A percentile compares a stretch with the other conserved stretches of the same genome.
phyloP scores from a whole-genome alignment of 805 yeast species.

The Ascoidea asiatica region DNA sequence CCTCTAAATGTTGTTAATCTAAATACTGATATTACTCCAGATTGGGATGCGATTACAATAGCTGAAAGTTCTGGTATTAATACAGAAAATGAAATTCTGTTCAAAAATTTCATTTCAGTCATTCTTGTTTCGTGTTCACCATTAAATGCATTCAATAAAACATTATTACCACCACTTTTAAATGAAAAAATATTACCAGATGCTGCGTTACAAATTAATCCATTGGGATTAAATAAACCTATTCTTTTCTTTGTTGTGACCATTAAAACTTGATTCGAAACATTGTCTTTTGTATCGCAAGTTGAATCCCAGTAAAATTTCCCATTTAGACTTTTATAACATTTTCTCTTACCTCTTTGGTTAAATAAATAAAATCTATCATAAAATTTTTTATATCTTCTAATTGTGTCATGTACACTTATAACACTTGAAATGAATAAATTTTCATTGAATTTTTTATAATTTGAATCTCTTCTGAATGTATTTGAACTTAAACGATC shows the following conservation, averaged over 20 bases:
- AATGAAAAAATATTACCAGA: constrained; percentile 28
- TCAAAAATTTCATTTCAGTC: constrained; percentile 2
- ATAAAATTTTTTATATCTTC: constrained; percentile 16
- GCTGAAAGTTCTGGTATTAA: constrained; percentile 20
- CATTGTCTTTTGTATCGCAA: constrained; percentile 9
- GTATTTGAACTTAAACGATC: background rate
- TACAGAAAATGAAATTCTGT: constrained; percentile 17
- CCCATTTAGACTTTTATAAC: constrained; percentile 15
- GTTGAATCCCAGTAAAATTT: constrained; percentile 17
- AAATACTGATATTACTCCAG: constrained; percentile 20
- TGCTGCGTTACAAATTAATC: constrained; percentile 33
- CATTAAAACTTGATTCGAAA: constrained; percentile 20
- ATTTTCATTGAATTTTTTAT: too few relatives aligned
- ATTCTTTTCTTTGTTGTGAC: constrained; percentile 30
- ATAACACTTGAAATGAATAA: too few relatives aligned
- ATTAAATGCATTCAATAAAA: background rate
- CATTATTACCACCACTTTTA: constrained; percentile 3
- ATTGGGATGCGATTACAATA: constrained; percentile 19
- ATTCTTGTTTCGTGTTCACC: background rate
- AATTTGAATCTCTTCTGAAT: background rate
- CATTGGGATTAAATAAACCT: constrained; percentile 31
- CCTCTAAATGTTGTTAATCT: constrained; percentile 22
- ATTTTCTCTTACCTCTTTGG: constrained; percentile 13
- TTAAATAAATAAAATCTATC: constrained; percentile 16
- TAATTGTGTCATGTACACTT: constrained; percentile 2